Percentiles rank a stretch among this genome's conserved stretches.
Evolutionary conservation across 1,139 yeast species (phyloP).

Genomic region (Zygosaccharomyces sapae): DNA sequence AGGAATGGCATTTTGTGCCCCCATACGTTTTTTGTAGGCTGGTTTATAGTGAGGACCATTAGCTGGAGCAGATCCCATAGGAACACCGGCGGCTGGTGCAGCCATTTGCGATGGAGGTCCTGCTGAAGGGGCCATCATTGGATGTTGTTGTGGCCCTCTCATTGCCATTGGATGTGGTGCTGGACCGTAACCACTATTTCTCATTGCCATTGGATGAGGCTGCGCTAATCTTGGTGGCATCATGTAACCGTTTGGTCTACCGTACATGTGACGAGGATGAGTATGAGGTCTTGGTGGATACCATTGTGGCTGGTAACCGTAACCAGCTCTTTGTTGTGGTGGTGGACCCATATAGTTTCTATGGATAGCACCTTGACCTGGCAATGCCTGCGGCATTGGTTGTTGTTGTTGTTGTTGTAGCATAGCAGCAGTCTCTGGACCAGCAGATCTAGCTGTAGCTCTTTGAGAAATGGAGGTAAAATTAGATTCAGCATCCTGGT

Average conservation of each 20-base stretch:
- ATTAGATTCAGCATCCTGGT: conserved; percentile 44
- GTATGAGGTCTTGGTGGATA: conserved; percentile 18
- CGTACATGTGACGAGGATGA: conserved; percentile 2
- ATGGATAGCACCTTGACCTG: conserved; percentile 2
- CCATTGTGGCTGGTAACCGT: conserved; percentile 13
- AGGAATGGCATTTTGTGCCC: conserved; percentile 28
- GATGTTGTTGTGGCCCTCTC: conserved; percentile 5
- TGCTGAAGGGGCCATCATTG: conserved; percentile 1
- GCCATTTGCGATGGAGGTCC: conserved; percentile 9
- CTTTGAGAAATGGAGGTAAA: conserved; percentile 80
- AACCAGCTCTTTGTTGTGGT: conserved; percentile 6
- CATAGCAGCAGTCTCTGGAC: conserved; percentile 5
- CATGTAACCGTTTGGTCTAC: conserved; percentile 31
- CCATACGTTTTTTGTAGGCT: conserved; percentile 38
- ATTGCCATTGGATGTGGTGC: conserved; percentile 40
- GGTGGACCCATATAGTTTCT: conserved; percentile 2
- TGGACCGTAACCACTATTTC: conserved; percentile 40
- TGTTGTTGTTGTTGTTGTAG: conserved; percentile 17
- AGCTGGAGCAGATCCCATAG: conserved; percentile 15
- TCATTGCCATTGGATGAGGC: conserved; percentile 38
- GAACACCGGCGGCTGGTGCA: conserved; percentile 12
- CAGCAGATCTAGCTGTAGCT: conserved; percentile 37
- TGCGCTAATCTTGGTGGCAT: conserved; percentile 48
- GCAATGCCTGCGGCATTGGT: conserved; percentile 9
- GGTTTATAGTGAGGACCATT: conserved; percentile 33